Percentiles rank a stretch among this genome's conserved stretches.
Evolutionary conservation across 805 yeast genomes (phyloP).

Genomic region (Metschnikowia reukaufii): DNA sequence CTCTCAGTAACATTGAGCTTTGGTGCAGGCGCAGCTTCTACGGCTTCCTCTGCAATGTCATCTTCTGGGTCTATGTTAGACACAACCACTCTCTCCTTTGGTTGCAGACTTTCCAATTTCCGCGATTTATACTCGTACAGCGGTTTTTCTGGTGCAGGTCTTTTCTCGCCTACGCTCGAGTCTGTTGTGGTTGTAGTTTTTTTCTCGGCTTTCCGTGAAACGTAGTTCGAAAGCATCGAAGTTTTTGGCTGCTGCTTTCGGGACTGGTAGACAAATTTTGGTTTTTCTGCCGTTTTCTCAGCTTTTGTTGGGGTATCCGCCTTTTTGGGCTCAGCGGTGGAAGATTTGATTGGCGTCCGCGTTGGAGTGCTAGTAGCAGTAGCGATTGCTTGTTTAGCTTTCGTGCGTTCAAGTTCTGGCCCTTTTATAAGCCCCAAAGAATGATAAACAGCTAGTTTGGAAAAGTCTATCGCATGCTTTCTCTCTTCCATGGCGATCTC

Average conservation of each 20-base stretch:
- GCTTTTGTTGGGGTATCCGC: neutral
- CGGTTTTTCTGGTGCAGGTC: constrained; percentile 3
- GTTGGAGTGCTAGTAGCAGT: neutral
- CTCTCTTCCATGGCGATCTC: constrained; percentile 20
- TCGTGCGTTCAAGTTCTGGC: constrained; percentile 19
- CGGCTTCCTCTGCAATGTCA: neutral
- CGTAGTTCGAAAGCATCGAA: constrained; percentile 16
- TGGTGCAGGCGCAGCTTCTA: neutral
- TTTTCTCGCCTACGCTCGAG: constrained; percentile 1
- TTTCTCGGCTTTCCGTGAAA: constrained; percentile 18
- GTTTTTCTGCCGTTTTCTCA: constrained; percentile 3
- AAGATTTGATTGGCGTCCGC: neutral
- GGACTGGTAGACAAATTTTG: constrained; percentile 15
- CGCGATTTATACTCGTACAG: constrained; percentile 36
- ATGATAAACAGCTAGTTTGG: constrained; percentile 21
- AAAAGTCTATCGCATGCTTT: constrained; percentile 17
- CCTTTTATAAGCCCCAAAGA: constrained; percentile 36
- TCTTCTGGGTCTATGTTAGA: constrained; percentile 21
- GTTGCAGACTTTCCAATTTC: constrained; percentile 29
- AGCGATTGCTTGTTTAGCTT: neutral
- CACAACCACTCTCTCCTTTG: constrained; percentile 39
- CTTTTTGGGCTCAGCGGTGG: neutral
- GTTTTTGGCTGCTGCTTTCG: constrained; percentile 16
- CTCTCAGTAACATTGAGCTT: constrained; percentile 6
- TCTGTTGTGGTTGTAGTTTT: neutral